Conservation (phyloP, 345 rosid genomes). For the Salix koriyanagi region DNA sequence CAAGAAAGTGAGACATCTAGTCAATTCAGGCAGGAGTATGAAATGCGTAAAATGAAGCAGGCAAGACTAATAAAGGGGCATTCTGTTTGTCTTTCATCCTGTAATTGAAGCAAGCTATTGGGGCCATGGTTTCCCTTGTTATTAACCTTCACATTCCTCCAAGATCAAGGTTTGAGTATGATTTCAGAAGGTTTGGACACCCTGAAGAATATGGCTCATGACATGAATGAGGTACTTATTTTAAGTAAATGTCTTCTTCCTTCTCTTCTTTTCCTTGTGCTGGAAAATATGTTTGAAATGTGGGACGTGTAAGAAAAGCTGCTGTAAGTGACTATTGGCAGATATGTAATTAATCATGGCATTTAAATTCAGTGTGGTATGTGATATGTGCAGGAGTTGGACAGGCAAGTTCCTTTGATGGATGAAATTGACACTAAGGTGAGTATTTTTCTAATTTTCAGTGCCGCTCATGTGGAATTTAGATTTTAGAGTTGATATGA, state of each 20-base stretch:
- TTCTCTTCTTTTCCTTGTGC: background rate
- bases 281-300: background rate
- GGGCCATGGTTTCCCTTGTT: background rate
- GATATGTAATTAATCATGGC: constrained; percentile 3
- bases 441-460: constrained; percentile 16
- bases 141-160: constrained; percentile 15
- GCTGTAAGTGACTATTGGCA: constrained; percentile 8
- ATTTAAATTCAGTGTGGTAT: constrained; percentile 14
- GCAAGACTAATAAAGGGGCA: constrained; percentile 31
- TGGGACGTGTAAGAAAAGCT: background rate
- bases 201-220: constrained; percentile 91
- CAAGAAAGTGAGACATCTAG: constrained; percentile 74
- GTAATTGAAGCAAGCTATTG: background rate
- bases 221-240: constrained; percentile 81
- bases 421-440: constrained; percentile 98
- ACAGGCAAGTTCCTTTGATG: constrained; percentile 95
- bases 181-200: constrained; percentile 94
- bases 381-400: constrained; percentile 65
- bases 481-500: constrained; percentile 7
- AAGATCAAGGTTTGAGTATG: constrained; percentile 97
- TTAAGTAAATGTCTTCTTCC: background rate
- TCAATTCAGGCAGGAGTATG: constrained; percentile 86
- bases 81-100: constrained; percentile 8
- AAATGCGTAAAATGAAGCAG: constrained; percentile 89
- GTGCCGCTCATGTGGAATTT: background rate